Percentiles rank a stretch among this genome's conserved stretches.
These are phyloP conservation scores for Cryptococcus sp. DNA, from an alignment of 1,284 basidiomycete genomes.

Conservation along the genomic window DNA sequence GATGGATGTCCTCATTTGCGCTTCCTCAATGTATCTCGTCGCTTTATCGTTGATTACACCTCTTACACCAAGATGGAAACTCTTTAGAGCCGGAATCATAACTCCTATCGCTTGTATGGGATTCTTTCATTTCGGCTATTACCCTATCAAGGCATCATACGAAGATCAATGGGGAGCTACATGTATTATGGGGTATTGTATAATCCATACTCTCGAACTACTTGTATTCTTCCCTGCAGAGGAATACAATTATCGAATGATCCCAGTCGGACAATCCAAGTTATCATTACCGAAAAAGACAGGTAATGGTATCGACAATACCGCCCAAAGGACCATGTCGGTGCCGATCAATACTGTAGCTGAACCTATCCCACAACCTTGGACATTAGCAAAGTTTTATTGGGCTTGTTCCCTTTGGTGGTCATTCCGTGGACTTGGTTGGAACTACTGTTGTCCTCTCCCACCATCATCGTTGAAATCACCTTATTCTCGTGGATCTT, in stretches of 20 bases:
- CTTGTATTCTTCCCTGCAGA: conserved; percentile 37
- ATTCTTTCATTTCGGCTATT: conserved; percentile 16
- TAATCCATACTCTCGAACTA: conserved; percentile 21
- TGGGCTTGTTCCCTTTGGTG: conserved; percentile 33
- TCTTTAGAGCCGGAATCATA: conserved; percentile 21
- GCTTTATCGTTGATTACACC: conserved; percentile 18
- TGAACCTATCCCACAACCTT: conserved; percentile 27
- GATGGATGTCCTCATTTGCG: too few relatives aligned
- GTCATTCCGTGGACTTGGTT: conserved; percentile 38
- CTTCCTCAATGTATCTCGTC: conserved; percentile 1
- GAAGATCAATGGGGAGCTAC: conserved; percentile 26
- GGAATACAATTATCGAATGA: conserved; percentile 25
- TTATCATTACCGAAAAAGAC: neutral
- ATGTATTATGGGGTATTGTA: conserved; percentile 4
- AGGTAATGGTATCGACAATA: neutral
- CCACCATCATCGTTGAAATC: conserved; percentile 13
- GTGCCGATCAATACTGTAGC: neutral
- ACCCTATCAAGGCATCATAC: conserved; percentile 10
- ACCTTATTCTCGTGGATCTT: conserved; percentile 26
- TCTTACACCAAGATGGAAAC: conserved; percentile 19
- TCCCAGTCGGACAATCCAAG: neutral
- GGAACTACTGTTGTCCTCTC: conserved; percentile 32
- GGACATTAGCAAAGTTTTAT: conserved; percentile 21
- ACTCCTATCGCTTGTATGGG: conserved; percentile 14
- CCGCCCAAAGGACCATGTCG: neutral